Evolutionary conservation across 768 basidiomycete species (phyloP).

Genomic region (Calocera viscosa): DNA sequence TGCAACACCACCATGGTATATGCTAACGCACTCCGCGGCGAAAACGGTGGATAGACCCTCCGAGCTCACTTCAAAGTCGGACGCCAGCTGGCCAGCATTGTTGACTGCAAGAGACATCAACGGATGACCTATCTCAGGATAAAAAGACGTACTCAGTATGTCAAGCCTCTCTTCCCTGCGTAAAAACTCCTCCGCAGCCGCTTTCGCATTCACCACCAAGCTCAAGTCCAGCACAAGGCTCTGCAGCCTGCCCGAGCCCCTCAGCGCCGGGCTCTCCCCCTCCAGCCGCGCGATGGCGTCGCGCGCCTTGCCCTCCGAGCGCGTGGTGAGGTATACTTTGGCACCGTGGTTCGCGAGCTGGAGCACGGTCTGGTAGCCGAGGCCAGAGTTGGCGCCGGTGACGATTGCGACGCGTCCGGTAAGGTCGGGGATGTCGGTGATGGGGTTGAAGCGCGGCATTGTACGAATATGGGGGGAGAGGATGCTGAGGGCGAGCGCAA

Average conservation of each 20-base stretch:
- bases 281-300: constrained; percentile 14
- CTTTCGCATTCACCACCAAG: constrained; percentile 12
- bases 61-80: background rate
- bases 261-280: constrained; percentile 5
- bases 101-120: too few relatives aligned
- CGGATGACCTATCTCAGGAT: too few relatives aligned
- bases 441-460: background rate
- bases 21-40: background rate
- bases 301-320: constrained; percentile 14
- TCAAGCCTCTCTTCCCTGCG: constrained; percentile 16
- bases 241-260: constrained; percentile 7
- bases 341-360: constrained; percentile 13
- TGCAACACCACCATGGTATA: background rate
- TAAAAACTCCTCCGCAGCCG: constrained; percentile 14
- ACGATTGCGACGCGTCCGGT: background rate
- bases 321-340: constrained; percentile 19
- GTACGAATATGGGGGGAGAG: too few relatives aligned
- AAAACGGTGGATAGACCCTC: background rate
- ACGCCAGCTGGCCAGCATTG: background rate
- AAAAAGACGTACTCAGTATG: constrained; percentile 15
- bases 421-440: background rate
- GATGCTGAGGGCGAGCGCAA: too few relatives aligned
- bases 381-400: constrained; percentile 4
- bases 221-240: constrained; percentile 18
- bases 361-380: constrained; percentile 13